phyloP scores from a whole-genome alignment of 2,329 filamentous ascomycete genomes.

The Claviceps maximensis region DNA sequence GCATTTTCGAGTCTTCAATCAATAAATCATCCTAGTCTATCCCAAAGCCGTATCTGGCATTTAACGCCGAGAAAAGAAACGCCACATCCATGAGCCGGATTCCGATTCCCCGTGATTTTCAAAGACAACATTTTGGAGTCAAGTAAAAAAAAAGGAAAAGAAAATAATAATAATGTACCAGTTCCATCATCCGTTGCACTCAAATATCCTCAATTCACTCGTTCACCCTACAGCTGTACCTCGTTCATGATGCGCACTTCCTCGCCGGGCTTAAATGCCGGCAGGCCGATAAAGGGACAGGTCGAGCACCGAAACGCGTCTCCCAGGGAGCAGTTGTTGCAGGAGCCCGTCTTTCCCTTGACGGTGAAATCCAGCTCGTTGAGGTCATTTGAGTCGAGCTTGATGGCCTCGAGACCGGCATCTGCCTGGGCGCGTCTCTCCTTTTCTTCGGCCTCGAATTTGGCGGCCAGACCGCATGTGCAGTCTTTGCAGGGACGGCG shows the following conservation, averaged over 20 bases:
- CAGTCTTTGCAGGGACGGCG: constrained; percentile 96
- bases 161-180: background rate
- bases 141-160: background rate
- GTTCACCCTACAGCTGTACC: constrained; percentile 53
- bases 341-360: constrained; percentile 90
- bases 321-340: constrained; percentile 84
- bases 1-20: background rate
- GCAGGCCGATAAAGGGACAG: constrained; percentile 76
- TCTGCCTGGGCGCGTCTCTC: constrained; percentile 54
- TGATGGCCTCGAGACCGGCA: constrained; percentile 53
- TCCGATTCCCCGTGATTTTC: background rate
- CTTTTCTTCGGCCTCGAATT: constrained; percentile 73
- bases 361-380: constrained; percentile 89
- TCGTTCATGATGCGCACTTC: constrained; percentile 83
- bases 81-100: constrained; percentile 2
- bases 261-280: constrained; percentile 93
- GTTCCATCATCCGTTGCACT: too few species aligned
- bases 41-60: background rate
- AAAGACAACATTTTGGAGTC: background rate
- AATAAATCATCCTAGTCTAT: background rate
- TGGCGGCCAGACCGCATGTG: constrained; percentile 81
- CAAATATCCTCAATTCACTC: background rate
- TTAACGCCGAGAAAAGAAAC: background rate
- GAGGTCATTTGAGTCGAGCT: constrained; percentile 65
- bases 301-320: constrained; percentile 72